These are phyloP conservation scores for Eucalyptus grandis DNA, from an alignment of 345 rosid species.

Conservation along the genomic window DNA sequence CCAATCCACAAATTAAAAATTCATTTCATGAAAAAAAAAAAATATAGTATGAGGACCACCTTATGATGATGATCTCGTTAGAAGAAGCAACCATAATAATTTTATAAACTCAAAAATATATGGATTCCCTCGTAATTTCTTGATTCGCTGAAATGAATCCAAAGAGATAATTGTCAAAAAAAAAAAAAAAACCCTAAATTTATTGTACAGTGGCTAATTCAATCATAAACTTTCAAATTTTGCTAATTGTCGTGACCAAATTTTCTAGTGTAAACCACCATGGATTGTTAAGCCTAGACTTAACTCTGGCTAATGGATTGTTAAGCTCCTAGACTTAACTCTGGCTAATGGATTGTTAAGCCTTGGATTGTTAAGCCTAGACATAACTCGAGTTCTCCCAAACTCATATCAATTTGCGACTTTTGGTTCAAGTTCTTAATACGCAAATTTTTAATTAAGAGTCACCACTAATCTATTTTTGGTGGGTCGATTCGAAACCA, in stretches of 20 bases:
- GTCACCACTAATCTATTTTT: too few species aligned
- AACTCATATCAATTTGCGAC: too few species aligned
- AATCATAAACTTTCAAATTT: not conserved
- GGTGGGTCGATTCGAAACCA: too few species aligned
- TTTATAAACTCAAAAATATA: not conserved
- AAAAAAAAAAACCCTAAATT: not conserved
- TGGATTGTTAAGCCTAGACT: too few species aligned
- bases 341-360: too few species aligned
- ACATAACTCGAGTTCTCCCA: too few species aligned
- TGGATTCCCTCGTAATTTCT: not conserved
- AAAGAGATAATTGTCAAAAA: not conserved
- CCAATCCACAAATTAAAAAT: not conserved
- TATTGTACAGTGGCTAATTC: not conserved
- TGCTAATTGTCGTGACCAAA: not conserved
- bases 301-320: too few species aligned
- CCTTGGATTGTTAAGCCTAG: too few species aligned
- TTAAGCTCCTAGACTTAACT: too few species aligned
- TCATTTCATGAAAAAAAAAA: not conserved
- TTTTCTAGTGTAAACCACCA: too few species aligned
- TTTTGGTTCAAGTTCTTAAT: too few species aligned
- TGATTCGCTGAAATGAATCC: not conserved
- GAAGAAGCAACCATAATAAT: not conserved
- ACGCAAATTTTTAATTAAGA: too few species aligned
- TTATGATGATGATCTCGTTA: not conserved
- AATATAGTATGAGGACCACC: not conserved